Evolutionary conservation across 768 basidiomycete species (phyloP), one percentile per base, ranked within the genome.

Genomic region (Amanita inopinata): DNA sequence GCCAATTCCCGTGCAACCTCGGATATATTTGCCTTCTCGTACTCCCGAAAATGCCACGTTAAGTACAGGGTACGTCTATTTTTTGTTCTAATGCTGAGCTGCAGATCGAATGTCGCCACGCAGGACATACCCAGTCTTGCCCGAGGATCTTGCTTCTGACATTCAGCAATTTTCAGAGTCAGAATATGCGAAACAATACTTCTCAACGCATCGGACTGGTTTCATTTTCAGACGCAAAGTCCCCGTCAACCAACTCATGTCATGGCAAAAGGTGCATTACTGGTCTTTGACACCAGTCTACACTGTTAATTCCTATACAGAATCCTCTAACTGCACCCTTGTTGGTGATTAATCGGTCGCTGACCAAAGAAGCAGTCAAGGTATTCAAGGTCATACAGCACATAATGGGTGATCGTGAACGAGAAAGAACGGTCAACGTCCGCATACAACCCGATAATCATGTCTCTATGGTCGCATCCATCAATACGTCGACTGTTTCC

Each of bases 401-500:
- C 43, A 77, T 93, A 33, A 97, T 96, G 91, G 90, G 90, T 28
- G 92, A 96, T 54, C 73, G 89, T 5, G 85, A 90, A 50, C 77
- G 77, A 17, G 85, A 86, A 46, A 73, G 67, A 45, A 58, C 70
- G 2, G 62, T 70, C n/a, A 68, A 66, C 14, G 64, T 76, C 32
- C 75, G 75, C 3, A 39, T 68, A 12, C 64, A 65, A 38, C 49
- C 61, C n/a, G 70, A 72, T 31, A 59, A 51, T 33, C 69, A 70
- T 40, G 56, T 65, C 5, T 70, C 73, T 5, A 66, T 66, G 47
- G 54, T 64, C 27, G 61, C 58, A 25, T 62, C 71, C 14, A 62
- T 74, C 25, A 71, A 70, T 45, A 57, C 53, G 0, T 75, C 74
- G 2, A 67, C 71, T 3, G 57, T 66, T 1, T 78, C 76, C 2